Evolutionary conservation across 345 rosid genomes (phyloP).

Genomic region (Lumnitzera littorea): DNA sequence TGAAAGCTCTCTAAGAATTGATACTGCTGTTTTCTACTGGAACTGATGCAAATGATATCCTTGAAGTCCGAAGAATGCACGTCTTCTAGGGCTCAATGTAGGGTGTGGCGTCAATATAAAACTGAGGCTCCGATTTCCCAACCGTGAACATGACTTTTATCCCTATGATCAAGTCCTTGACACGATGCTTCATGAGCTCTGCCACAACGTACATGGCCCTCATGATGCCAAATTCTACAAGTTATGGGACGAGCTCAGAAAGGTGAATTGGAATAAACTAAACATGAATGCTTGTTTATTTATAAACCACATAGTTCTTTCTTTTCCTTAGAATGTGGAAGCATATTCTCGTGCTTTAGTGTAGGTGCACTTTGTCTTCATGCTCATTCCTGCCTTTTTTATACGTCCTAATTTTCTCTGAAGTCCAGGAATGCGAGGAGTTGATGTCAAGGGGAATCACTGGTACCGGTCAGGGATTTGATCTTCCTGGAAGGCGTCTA

Average conservation of each 20-base stretch:
- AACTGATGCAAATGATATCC: background rate
- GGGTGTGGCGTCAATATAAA: conserved; percentile 63
- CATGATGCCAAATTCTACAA: conserved; percentile 80
- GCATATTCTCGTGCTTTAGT: too few relatives aligned
- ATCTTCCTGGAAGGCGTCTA: conserved; percentile 66
- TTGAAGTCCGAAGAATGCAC: conserved; percentile 58
- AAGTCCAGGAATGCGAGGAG: conserved; percentile 82
- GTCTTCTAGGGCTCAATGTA: conserved; percentile 75
- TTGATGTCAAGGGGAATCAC: conserved; percentile 60
- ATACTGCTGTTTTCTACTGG: background rate
- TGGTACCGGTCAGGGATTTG: conserved; percentile 71
- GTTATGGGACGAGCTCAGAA: conserved; percentile 92
- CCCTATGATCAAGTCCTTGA: conserved; percentile 70
- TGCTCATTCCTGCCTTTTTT: background rate
- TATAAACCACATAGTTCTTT: too few relatives aligned
- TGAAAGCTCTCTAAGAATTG: background rate
- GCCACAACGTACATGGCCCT: conserved; percentile 81
- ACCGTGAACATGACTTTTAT: conserved; percentile 53
- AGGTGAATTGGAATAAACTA: conserved; percentile 22
- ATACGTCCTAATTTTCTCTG: conserved; percentile 1
- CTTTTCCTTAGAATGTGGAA: too few relatives aligned
- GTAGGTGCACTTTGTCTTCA: too few relatives aligned
- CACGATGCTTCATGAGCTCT: conserved; percentile 96
- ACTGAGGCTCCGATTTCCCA: conserved; percentile 69
- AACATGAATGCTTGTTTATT: background rate